Percentiles rank a stretch among this genome's conserved stretches.
Conservation (phyloP, 2,329 filamentous ascomycete genomes). For the Pyrenophora seminiperda region DNA sequence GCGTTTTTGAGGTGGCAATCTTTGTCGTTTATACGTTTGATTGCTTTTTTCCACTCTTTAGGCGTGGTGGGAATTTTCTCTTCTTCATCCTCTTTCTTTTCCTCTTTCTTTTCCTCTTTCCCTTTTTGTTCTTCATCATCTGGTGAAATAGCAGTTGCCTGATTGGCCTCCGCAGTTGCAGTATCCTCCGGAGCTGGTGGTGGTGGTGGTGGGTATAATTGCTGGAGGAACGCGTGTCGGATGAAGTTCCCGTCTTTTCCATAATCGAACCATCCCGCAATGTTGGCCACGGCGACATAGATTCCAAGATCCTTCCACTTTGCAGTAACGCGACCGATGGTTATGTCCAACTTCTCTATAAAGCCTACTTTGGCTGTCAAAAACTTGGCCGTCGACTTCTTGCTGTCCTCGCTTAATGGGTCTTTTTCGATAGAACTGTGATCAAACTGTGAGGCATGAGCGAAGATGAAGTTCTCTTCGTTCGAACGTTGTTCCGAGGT, state of each 20-base stretch:
- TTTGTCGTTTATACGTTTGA: constrained; percentile 8
- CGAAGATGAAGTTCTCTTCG: constrained; percentile 66
- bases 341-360: constrained; percentile 58
- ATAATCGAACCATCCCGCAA: constrained; percentile 60
- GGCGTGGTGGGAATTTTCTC: no score
- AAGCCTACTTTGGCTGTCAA: constrained; percentile 57
- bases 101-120: constrained; percentile 3
- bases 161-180: constrained; percentile 20
- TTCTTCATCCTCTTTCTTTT: neutral
- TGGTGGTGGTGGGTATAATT: constrained; percentile 4
- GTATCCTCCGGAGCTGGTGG: constrained; percentile 5
- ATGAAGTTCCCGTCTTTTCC: constrained; percentile 54
- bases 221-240: constrained; percentile 32
- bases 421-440: constrained; percentile 44
- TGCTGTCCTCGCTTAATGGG: neutral
- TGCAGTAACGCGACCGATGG: constrained; percentile 59
- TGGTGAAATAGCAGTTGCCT: constrained; percentile 16
- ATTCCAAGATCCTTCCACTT: constrained; percentile 64
- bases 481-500: constrained; percentile 49
- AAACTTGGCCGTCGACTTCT: constrained; percentile 50
- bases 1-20: constrained; percentile 42
- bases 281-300: constrained; percentile 63
- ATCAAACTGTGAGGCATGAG: constrained; percentile 69
- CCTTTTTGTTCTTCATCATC: neutral
- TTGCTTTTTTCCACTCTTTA: constrained; percentile 1